Percentiles rank a stretch among this genome's conserved stretches.
These are phyloP conservation scores for Salix suchowensis DNA, from an alignment of 345 rosid genomes.

Conservation along the genomic window DNA sequence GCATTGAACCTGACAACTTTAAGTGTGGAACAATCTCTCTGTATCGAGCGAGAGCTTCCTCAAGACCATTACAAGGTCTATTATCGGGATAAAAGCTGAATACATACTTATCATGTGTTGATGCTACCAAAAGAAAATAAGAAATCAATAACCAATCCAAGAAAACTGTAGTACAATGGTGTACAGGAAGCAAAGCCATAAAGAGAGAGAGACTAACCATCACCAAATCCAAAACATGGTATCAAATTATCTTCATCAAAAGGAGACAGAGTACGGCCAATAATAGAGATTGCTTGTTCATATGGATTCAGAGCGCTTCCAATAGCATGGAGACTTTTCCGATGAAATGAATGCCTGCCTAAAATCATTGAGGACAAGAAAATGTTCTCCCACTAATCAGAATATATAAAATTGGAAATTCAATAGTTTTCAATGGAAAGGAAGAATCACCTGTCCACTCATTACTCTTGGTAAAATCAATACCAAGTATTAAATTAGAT, in stretches of 20 bases:
- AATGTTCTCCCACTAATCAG: not conserved
- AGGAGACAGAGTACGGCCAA: constrained; percentile 77
- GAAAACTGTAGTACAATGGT: not conserved
- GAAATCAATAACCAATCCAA: constrained; percentile 14
- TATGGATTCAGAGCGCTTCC: constrained; percentile 70
- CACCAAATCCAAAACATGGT: constrained; percentile 98
- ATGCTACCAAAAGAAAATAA: constrained; percentile 40
- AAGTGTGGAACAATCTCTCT: constrained; percentile 70
- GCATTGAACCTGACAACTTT: constrained; percentile 60
- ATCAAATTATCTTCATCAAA: constrained; percentile 93
- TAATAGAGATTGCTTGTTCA: constrained; percentile 90
- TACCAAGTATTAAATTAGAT: constrained; percentile 63
- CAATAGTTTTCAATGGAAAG: not conserved
- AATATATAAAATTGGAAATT: not conserved
- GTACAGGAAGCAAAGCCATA: constrained; percentile 3
- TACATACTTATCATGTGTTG: constrained; percentile 68
- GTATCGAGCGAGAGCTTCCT: constrained; percentile 67
- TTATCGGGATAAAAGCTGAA: constrained; percentile 73
- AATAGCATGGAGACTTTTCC: constrained; percentile 76
- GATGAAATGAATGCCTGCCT: constrained; percentile 73
- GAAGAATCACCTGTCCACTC: constrained; percentile 59
- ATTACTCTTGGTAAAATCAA: constrained; percentile 79
- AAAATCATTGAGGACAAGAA: constrained; percentile 12
- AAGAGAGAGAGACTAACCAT: constrained; percentile 51
- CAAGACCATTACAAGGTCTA: constrained; percentile 67